phyloP scores from a whole-genome alignment of 2,329 filamentous ascomycete genomes.

The Nemania sp. region DNA sequence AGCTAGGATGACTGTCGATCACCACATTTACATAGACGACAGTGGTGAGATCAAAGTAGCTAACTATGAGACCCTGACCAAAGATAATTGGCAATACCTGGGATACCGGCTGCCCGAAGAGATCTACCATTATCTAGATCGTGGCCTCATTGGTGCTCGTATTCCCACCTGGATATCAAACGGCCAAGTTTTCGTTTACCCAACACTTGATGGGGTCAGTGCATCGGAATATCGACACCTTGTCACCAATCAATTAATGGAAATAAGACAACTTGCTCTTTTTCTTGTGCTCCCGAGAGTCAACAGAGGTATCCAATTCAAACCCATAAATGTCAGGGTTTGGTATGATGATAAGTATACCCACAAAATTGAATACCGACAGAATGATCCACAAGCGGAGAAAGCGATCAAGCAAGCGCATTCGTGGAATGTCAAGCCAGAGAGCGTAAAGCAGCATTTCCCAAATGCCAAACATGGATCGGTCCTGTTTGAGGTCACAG shows the following conservation, averaged over 20 bases:
- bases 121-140: slow-evolving; percentile 86
- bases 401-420: slow-evolving; percentile 51
- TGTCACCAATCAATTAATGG: slow-evolving; percentile 72
- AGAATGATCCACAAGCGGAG: slow-evolving; percentile 44
- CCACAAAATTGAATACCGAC: slow-evolving; percentile 67
- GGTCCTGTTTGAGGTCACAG: slow-evolving; percentile 64
- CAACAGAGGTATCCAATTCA: slow-evolving; percentile 81
- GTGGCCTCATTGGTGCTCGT: slow-evolving; percentile 76
- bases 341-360: slow-evolving; percentile 80
- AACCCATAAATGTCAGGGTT: slow-evolving; percentile 73
- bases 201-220: slow-evolving; percentile 83
- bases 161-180: slow-evolving; percentile 82
- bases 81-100: slow-evolving; percentile 85
- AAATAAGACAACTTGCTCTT: slow-evolving; percentile 75
- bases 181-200: slow-evolving; percentile 73
- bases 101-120: slow-evolving; percentile 89
- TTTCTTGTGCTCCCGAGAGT: slow-evolving; percentile 78
- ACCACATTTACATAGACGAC: slow-evolving; percentile 79
- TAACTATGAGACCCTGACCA: slow-evolving; percentile 72
- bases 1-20: slow-evolving; percentile 81
- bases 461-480: slow-evolving; percentile 50
- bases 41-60: slow-evolving; percentile 78
- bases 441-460: slow-evolving; percentile 53
- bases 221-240: slow-evolving; percentile 81
- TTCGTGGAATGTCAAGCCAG: slow-evolving; percentile 75